These are phyloP conservation scores for Tephrocybe rancida DNA, from an alignment of 768 basidiomycete genomes.

Conservation along the genomic window DNA sequence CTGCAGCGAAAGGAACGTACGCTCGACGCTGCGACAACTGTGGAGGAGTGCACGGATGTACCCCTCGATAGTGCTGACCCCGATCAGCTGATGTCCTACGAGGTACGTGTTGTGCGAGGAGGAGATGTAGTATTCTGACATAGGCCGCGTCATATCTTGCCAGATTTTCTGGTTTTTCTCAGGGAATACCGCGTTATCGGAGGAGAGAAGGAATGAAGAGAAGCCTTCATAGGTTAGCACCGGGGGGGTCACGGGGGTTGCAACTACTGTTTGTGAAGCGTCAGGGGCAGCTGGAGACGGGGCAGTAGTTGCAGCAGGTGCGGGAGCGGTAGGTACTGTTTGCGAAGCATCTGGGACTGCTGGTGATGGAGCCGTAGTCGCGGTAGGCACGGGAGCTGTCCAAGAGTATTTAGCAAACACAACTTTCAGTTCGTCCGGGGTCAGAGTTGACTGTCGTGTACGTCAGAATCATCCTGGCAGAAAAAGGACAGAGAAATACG, in stretches of 20 bases:
- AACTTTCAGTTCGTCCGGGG: conserved; percentile 3
- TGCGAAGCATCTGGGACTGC: neutral
- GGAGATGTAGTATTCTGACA: conserved; percentile 87
- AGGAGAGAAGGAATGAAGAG: conserved; percentile 76
- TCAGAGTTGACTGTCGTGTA: conserved; percentile 1
- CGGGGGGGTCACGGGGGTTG: neutral
- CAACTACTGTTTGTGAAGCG: too few relatives aligned
- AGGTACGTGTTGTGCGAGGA: conserved; percentile 94
- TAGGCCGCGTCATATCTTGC: conserved; percentile 89
- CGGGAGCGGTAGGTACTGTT: too few relatives aligned
- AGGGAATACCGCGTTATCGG: conserved; percentile 65
- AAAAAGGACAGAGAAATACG: conserved; percentile 24
- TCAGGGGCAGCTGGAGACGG: too few relatives aligned
- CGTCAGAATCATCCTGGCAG: neutral
- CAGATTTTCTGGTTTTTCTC: conserved; percentile 45
- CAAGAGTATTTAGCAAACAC: conserved; percentile 16
- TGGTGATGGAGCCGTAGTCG: conserved; percentile 6
- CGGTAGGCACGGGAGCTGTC: conserved; percentile 11
- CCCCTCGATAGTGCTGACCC: conserved; percentile 87
- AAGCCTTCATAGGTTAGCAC: conserved; percentile 65
- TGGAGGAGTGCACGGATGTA: conserved; percentile 91
- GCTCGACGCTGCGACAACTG: conserved; percentile 91
- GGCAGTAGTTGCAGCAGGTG: too few relatives aligned
- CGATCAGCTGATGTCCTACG: conserved; percentile 83
- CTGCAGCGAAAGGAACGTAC: conserved; percentile 46